Percentiles rank a stretch among this genome's conserved stretches.
Evolutionary conservation across 108 stramenopile genomes (phyloP).

Genomic region (Skeletonema grethae): DNA sequence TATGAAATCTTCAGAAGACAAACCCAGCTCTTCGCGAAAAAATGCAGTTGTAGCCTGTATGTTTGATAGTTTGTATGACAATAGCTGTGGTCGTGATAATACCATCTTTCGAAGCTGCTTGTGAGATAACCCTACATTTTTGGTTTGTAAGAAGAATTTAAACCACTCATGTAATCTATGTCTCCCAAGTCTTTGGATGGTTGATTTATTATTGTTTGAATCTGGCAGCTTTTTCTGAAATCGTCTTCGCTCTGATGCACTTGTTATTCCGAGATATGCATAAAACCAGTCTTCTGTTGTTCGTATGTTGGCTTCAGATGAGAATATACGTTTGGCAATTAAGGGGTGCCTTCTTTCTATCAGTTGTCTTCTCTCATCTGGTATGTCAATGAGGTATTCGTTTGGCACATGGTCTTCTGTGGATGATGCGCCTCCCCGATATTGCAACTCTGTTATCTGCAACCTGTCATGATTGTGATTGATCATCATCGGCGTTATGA

Average conservation of each 20-base stretch:
- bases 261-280: slow-evolving; percentile 19
- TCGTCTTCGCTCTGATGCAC: slow-evolving; percentile 4
- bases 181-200: slow-evolving; percentile 26
- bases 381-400: not conserved
- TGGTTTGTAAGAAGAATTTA: slow-evolving; percentile 19
- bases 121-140: slow-evolving; percentile 1
- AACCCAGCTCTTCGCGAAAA: slow-evolving; percentile 34
- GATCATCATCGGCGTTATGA: not conserved
- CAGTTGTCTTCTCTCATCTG: not conserved
- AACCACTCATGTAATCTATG: slow-evolving; percentile 32
- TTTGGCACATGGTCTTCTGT: not conserved
- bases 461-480: not conserved
- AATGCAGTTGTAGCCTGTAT: slow-evolving; percentile 21
- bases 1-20: slow-evolving; percentile 14
- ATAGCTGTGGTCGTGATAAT: slow-evolving; percentile 18
- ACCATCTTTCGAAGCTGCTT: slow-evolving; percentile 28
- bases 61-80: slow-evolving; percentile 34
- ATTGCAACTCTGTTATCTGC: not conserved
- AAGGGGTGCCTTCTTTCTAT: slow-evolving; percentile 14
- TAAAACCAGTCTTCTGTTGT: slow-evolving; percentile 41
- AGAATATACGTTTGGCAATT: slow-evolving; percentile 18
- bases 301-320: slow-evolving; percentile 13
- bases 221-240: slow-evolving; percentile 19
- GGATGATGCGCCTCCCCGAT: slow-evolving; percentile 2
- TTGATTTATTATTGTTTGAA: not conserved